These are phyloP conservation scores for Stylonectria norvegica DNA, from an alignment of 2,329 filamentous ascomycete genomes.

Conservation along the genomic window DNA sequence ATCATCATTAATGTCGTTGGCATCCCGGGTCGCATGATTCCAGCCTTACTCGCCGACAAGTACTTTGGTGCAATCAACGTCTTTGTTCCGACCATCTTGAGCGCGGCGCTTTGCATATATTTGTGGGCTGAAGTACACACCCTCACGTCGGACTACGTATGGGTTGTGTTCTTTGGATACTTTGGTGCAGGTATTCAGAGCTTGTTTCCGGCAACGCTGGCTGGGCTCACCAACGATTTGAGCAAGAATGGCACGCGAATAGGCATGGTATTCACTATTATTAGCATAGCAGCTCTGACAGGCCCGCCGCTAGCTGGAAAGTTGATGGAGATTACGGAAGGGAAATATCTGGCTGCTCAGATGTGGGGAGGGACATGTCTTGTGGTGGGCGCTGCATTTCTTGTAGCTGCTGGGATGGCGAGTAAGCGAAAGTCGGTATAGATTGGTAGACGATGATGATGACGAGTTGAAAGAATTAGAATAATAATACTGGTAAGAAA, in stretches of 20 bases:
- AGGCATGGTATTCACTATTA: slow-evolving; percentile 58
- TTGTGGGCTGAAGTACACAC: slow-evolving; percentile 52
- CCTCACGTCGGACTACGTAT: slow-evolving; percentile 46
- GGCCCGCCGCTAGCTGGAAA: slow-evolving; percentile 54
- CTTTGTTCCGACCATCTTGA: slow-evolving; percentile 48
- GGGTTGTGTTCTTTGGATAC: slow-evolving; percentile 62
- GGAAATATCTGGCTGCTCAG: slow-evolving; percentile 49
- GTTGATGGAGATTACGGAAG: slow-evolving; percentile 42
- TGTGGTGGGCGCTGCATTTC: slow-evolving; percentile 40
- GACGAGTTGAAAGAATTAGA: no score
- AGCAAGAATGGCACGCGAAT: slow-evolving; percentile 54
- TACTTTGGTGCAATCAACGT: slow-evolving; percentile 54
- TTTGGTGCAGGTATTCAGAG: slow-evolving; percentile 61
- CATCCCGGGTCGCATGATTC: slow-evolving; percentile 52
- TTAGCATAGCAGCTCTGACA: slow-evolving; percentile 51
- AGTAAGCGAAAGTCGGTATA: slow-evolving; percentile 21
- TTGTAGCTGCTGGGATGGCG: slow-evolving; percentile 39
- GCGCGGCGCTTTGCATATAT: slow-evolving; percentile 43
- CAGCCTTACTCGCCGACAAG: slow-evolving; percentile 53
- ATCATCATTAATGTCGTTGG: slow-evolving; percentile 59
- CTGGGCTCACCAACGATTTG: slow-evolving; percentile 49
- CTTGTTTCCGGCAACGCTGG: slow-evolving; percentile 56
- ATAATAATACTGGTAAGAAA: neutral
- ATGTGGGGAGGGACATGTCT: slow-evolving; percentile 46
- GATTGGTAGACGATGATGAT: neutral